Percentiles rank a stretch among this genome's conserved stretches.
These are phyloP conservation scores for Podospora appendiculata DNA, from an alignment of 495 filamentous ascomycete genomes.

Conservation along the genomic window DNA sequence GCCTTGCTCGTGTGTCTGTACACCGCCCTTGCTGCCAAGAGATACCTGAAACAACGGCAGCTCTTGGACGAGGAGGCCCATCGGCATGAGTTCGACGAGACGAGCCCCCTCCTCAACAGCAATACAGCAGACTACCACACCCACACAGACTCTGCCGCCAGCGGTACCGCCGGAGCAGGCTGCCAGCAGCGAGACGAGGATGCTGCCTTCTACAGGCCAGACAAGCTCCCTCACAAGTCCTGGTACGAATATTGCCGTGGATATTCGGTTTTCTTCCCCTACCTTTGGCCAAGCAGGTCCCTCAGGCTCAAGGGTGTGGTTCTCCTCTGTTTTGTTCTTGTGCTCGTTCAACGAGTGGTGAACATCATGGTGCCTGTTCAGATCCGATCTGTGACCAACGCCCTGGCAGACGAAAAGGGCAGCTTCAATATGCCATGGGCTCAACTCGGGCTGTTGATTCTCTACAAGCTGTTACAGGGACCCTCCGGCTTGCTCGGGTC, in stretches of 20 bases:
- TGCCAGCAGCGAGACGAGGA: conserved; percentile 32
- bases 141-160: conserved; percentile 18
- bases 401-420: conserved; percentile 35
- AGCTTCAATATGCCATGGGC: conserved; percentile 18
- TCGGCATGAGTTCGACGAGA: conserved; percentile 34
- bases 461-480: conserved; percentile 81
- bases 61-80: conserved; percentile 38
- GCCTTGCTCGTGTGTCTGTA: conserved; percentile 35
- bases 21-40: conserved; percentile 18
- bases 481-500: conserved; percentile 80
- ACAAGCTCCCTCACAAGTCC: conserved; percentile 34
- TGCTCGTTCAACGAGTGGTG: conserved; percentile 67
- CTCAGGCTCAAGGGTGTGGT: conserved; percentile 63
- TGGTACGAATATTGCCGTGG: conserved; percentile 73
- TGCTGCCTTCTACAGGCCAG: conserved; percentile 46
- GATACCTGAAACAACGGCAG: conserved; percentile 22
- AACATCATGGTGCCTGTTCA: conserved; percentile 77
- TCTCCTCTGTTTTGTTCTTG: conserved; percentile 69
- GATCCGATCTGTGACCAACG: conserved; percentile 63
- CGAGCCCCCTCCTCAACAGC: conserved; percentile 40
- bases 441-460: conserved; percentile 67
- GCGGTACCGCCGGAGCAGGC: conserved; percentile 17
- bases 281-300: conserved; percentile 83
- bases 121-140: conserved; percentile 23
- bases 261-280: conserved; percentile 86